These are phyloP conservation scores for Aspergillus intermedius DNA, from an alignment of 2,329 filamentous ascomycete genomes.

Conservation along the genomic window DNA sequence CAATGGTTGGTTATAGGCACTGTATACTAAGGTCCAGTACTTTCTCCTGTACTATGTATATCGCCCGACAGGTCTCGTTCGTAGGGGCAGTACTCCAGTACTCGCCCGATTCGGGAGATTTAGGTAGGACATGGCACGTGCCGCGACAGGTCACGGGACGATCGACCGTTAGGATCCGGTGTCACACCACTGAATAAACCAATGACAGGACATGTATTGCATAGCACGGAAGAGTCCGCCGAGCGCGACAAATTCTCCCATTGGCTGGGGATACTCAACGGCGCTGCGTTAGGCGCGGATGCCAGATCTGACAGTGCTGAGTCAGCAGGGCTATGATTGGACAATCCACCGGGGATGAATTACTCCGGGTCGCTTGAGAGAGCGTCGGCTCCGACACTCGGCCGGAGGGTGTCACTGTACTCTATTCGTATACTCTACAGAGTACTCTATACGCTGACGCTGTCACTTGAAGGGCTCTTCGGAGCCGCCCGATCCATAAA, in stretches of 20 bases:
- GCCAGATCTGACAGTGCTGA: neutral
- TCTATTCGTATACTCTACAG: neutral
- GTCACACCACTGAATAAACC: neutral
- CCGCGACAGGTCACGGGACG: too few species aligned
- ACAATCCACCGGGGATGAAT: neutral
- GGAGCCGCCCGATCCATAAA: neutral
- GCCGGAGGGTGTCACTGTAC: conserved; percentile 6
- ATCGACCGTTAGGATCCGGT: neutral
- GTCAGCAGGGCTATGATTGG: neutral
- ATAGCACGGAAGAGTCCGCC: neutral
- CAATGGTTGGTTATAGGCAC: too few species aligned
- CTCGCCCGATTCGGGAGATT: too few species aligned
- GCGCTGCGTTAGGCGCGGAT: neutral
- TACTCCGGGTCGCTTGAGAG: neutral
- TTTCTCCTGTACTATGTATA: too few species aligned
- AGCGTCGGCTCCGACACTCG: conserved; percentile 16
- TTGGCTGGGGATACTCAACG: neutral
- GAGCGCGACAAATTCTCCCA: neutral
- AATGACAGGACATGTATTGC: neutral
- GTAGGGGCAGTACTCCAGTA: too few species aligned
- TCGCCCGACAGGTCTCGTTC: too few species aligned
- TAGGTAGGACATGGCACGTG: too few species aligned
- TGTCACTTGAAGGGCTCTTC: neutral
- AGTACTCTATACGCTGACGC: neutral
- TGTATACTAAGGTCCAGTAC: too few species aligned